Conservation (phyloP, 352 stramenopile genomes). For the Phytophthora macrochlamydospora region DNA sequence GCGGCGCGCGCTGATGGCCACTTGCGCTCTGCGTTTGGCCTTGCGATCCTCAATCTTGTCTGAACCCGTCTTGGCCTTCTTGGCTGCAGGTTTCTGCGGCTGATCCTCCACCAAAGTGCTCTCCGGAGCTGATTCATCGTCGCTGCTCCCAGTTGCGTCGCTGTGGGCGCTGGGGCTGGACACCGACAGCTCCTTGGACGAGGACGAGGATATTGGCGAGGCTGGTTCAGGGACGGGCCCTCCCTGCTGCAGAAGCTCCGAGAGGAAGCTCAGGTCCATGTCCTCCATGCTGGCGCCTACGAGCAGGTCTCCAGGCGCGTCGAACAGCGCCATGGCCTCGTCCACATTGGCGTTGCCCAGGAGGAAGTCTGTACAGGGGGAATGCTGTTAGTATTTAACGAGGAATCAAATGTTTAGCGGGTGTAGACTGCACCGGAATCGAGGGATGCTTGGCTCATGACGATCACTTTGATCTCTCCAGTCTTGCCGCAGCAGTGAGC, state of each 20-base stretch:
- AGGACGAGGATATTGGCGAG: constrained; percentile 18
- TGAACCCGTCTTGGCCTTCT: constrained; percentile 1
- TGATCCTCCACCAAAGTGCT: constrained; percentile 1
- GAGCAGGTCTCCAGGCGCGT: constrained; percentile 15
- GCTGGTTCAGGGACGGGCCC: constrained; percentile 25
- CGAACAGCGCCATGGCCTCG: constrained; percentile 27
- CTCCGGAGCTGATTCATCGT: constrained; percentile 11
- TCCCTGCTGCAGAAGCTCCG: constrained; percentile 27
- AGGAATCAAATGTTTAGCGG: neutral
- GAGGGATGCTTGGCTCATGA: constrained; percentile 22
- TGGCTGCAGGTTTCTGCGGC: neutral
- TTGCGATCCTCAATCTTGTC: constrained; percentile 44
- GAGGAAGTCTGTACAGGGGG: constrained; percentile 21
- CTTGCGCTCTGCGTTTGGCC: constrained; percentile 49
- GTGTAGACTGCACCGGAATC: constrained; percentile 12
- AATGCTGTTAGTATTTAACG: neutral
- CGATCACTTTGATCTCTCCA: neutral
- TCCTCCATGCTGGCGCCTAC: constrained; percentile 27
- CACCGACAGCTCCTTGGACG: constrained; percentile 9
- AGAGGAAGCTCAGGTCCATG: constrained; percentile 36
- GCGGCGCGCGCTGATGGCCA: constrained; percentile 51
- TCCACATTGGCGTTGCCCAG: constrained; percentile 20
- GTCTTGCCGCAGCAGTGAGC: neutral
- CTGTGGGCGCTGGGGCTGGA: constrained; percentile 29
- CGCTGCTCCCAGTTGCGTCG: constrained; percentile 25